phyloP scores from a whole-genome alignment of 495 filamentous ascomycete genomes.

The Penicillium turbatum region DNA sequence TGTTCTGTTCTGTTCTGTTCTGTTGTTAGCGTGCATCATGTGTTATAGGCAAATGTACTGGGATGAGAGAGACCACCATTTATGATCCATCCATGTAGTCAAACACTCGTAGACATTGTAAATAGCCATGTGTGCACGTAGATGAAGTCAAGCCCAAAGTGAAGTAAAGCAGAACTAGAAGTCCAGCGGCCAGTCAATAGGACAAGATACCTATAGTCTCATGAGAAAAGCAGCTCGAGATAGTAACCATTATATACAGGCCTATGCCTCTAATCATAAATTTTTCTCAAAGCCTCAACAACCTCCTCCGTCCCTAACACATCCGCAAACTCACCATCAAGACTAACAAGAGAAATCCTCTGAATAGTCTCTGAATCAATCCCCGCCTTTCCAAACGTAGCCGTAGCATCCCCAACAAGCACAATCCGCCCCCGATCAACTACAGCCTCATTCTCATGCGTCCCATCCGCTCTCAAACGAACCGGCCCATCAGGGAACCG shows the following conservation, averaged over 20 bases:
- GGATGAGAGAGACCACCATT: slow-evolving; percentile 1
- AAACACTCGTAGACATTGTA: background rate
- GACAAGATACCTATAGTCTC: too few relatives aligned
- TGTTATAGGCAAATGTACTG: background rate
- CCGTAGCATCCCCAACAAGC: slow-evolving; percentile 46
- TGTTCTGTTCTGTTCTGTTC: background rate
- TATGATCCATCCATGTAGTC: background rate
- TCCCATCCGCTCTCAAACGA: slow-evolving; percentile 19
- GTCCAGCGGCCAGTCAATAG: too few relatives aligned
- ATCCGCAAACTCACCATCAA: slow-evolving; percentile 47
- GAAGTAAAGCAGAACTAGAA: background rate
- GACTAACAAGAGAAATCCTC: slow-evolving; percentile 42
- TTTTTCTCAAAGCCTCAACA: slow-evolving; percentile 21
- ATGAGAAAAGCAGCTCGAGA: too few relatives aligned
- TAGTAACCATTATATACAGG: too few relatives aligned
- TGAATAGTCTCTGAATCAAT: slow-evolving; percentile 48
- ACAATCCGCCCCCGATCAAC: slow-evolving; percentile 41
- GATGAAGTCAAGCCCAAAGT: background rate
- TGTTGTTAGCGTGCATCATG: background rate
- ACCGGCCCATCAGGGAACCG: slow-evolving; percentile 15
- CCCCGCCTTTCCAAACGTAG: slow-evolving; percentile 41
- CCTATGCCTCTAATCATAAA: slow-evolving; percentile 1
- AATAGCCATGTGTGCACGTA: background rate
- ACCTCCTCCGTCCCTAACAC: slow-evolving; percentile 38
- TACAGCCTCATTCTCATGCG: slow-evolving; percentile 14